phyloP scores from a whole-genome alignment of 176 grass and related monocot genomes.

The Canna indica region DNA sequence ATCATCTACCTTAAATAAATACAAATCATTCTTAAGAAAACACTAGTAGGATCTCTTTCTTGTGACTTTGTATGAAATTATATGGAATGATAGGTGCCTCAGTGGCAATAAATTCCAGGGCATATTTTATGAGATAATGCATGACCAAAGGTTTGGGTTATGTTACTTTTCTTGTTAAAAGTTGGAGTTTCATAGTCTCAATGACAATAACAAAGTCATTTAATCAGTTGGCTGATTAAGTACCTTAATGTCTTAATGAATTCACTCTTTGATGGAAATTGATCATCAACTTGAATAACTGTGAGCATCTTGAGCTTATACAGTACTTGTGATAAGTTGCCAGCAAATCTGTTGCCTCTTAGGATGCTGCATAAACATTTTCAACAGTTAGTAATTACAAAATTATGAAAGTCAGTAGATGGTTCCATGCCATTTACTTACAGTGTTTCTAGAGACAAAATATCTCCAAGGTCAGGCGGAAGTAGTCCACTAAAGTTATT shows the following conservation, averaged over 20 bases:
- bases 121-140: not conserved
- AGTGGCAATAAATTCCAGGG: too few species aligned
- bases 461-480: slow-evolving; percentile 22
- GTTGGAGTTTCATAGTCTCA: not conserved
- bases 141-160: not conserved
- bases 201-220: not conserved
- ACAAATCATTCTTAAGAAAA: not conserved
- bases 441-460: slow-evolving; percentile 23
- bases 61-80: too few species aligned
- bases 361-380: slow-evolving; percentile 11
- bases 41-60: not conserved
- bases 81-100: too few species aligned
- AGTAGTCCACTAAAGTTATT: slow-evolving; percentile 30
- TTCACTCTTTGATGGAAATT: slow-evolving; percentile 20
- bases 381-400: slow-evolving; percentile 4
- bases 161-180: not conserved
- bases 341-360: slow-evolving; percentile 29
- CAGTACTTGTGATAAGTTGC: slow-evolving; percentile 9
- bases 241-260: slow-evolving; percentile 22
- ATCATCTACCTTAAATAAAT: too few species aligned
- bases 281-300: slow-evolving; percentile 22
- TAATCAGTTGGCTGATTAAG: not conserved
- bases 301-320: slow-evolving; percentile 21
- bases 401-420: slow-evolving; percentile 2
- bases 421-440: slow-evolving; percentile 10